Conservation (phyloP, 805 yeast species). For the Huiozyma sinensis region DNA sequence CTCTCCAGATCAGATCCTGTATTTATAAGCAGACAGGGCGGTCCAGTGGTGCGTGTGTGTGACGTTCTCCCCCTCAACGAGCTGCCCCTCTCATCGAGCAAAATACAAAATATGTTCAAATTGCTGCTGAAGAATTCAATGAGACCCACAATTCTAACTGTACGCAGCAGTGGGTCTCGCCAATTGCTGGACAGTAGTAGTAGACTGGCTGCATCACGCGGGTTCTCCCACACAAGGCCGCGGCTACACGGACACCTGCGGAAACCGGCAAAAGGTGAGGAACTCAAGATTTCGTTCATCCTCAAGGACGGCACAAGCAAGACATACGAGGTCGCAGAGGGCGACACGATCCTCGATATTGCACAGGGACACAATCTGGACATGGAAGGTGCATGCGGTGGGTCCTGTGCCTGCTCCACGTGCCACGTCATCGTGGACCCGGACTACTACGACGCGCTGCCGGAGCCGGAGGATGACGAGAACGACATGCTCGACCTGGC, state of each 20-base stretch:
- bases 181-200: no score
- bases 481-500: constrained; percentile 98
- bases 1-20: no score
- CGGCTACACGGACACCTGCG: constrained; percentile 72
- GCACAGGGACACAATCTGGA: constrained; percentile 91
- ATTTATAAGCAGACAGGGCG: no score
- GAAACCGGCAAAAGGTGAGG: constrained; percentile 90
- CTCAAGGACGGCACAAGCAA: constrained; percentile 83
- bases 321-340: constrained; percentile 78
- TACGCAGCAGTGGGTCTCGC: no score
- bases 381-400: constrained; percentile 98
- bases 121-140: no score
- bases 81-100: no score
- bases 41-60: no score
- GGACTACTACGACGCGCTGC: constrained; percentile 78
- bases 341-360: constrained; percentile 83
- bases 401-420: constrained; percentile 97
- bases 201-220: not conserved
- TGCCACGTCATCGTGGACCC: constrained; percentile 97
- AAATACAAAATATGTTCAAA: no score
- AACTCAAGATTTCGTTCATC: constrained; percentile 73
- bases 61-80: no score
- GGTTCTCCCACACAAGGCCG: constrained; percentile 18
- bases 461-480: constrained; percentile 95
- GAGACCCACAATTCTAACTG: no score